Conservation (phyloP, 2,329 filamentous ascomycete genomes). For the Exophiala dermatitidis region DNA sequence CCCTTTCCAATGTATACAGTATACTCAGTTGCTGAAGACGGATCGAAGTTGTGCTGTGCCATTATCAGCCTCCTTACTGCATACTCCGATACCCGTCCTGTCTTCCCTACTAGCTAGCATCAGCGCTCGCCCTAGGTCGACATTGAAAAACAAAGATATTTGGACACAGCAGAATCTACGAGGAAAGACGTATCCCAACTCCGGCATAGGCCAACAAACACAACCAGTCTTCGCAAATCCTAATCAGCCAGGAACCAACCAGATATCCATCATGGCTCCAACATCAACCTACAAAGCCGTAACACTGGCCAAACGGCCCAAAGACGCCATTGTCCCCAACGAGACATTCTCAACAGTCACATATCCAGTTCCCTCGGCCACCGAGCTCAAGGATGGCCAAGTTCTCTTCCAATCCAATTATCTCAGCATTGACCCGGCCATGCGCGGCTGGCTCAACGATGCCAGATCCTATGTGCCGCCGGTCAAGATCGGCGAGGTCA, state of each 20-base stretch:
- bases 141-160: too few species aligned
- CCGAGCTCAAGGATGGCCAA: constrained; percentile 53
- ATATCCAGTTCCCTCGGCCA: constrained; percentile 40
- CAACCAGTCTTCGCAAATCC: too few species aligned
- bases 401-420: constrained; percentile 56
- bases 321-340: constrained; percentile 54
- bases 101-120: too few species aligned
- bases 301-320: constrained; percentile 58
- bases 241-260: background rate
- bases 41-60: too few species aligned
- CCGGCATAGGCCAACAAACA: too few species aligned
- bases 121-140: too few species aligned
- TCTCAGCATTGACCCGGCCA: constrained; percentile 66
- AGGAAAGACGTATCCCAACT: too few species aligned
- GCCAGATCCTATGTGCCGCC: constrained; percentile 59
- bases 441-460: constrained; percentile 62
- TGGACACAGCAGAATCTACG: too few species aligned
- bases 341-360: constrained; percentile 54
- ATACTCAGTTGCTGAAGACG: too few species aligned
- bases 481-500: constrained; percentile 59
- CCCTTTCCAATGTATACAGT: too few species aligned
- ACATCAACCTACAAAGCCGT: constrained; percentile 43
- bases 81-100: too few species aligned
- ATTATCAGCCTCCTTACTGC: too few species aligned
- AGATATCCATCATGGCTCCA: constrained; percentile 7